Base-by-base conservation (phyloP, 768 basidiomycete genomes). In the Boletus huronensis region DNA sequence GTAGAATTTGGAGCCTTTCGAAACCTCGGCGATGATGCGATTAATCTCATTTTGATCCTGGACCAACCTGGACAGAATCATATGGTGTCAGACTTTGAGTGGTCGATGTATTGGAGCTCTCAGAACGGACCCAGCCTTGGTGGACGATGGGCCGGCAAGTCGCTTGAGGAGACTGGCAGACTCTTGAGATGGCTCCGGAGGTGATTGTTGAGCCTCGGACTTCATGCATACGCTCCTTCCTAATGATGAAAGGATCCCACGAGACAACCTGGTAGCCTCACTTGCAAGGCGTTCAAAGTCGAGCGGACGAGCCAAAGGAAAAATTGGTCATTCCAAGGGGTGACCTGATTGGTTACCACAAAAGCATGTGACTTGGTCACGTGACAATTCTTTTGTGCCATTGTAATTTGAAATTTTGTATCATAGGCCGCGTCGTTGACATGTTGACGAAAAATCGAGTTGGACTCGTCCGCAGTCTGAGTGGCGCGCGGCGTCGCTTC, bases 1-100 rank as follows among this genome's bases (percentile, higher is more conserved):
- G 68, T 91, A 95, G 71, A 89, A 98, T 72, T 93, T 93, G 26
- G 93, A 95, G 4, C 94, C 94, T 66, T 91, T 93, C 7, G 90
- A 93, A 17, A 84, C 93, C 49, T 96, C 90, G 1, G 90, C 89
- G 48, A 96, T 97, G 52, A 93, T 81, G 17, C 82, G 83, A 61
- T 94, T 95, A 42, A 96, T 88, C 65, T 92, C 92, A 31, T 82
- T 78, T 64, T 92, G 89, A 62, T 91, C 89, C 58, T 82, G 82
- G 8, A 87, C 79, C 54, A 91, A 79, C 50, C 88, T 86, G 58
- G 21, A 53, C 21, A 38, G 52, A 8, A 50, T 55, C 17, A 25
- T 6, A 17, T 7, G n/a, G 25, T 1, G 58, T 71, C 53, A 62
- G 58, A 29, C 40, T 34, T 54, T 16, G 45, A 9, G 13, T 26